A percentile compares a stretch with the other conserved stretches of the same genome.
These are phyloP conservation scores for Chrysosporium keratinophilum DNA, from an alignment of 2,329 filamentous ascomycete species.

Conservation along the genomic window DNA sequence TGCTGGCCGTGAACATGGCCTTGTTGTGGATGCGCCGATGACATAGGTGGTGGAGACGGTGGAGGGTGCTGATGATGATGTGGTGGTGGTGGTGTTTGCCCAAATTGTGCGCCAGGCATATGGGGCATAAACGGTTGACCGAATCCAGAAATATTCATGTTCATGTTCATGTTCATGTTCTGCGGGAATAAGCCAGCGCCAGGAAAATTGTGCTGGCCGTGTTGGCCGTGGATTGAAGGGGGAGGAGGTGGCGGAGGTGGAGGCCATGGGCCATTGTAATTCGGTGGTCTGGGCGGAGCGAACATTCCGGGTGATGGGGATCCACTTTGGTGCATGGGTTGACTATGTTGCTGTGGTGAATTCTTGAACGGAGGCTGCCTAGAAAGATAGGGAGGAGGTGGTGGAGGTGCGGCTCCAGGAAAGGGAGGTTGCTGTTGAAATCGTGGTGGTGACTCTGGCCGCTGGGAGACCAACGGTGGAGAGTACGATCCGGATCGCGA, in stretches of 20 bases:
- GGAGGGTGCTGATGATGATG: constrained; percentile 23
- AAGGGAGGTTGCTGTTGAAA: constrained; percentile 13
- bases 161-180: constrained; percentile 14
- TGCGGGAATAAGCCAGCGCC: neutral
- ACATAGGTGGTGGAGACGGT: constrained; percentile 20
- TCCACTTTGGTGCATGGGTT: constrained; percentile 4
- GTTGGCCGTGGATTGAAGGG: constrained; percentile 8
- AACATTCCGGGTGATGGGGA: constrained; percentile 12
- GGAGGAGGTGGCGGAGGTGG: constrained; percentile 29
- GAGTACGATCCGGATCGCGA: constrained; percentile 27
- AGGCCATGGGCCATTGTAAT: constrained; percentile 30
- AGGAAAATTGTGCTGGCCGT: neutral
- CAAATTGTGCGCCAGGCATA: constrained; percentile 5
- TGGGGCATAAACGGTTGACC: constrained; percentile 7
- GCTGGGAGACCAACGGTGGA: constrained; percentile 23
- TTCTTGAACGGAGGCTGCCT: constrained; percentile 1
- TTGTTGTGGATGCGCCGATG: constrained; percentile 18
- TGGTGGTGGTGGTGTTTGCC: too few relatives aligned
- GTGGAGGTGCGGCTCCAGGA: constrained; percentile 4
- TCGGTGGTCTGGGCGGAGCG: constrained; percentile 25
- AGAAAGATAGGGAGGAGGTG: neutral
- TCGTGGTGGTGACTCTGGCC: constrained; percentile 18
- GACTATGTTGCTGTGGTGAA: constrained; percentile 16
- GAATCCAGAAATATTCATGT: constrained; percentile 16
- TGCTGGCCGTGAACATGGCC: neutral